phyloP scores from a whole-genome alignment of 202 grass and related monocot genomes.

The Panicum virgatum region DNA sequence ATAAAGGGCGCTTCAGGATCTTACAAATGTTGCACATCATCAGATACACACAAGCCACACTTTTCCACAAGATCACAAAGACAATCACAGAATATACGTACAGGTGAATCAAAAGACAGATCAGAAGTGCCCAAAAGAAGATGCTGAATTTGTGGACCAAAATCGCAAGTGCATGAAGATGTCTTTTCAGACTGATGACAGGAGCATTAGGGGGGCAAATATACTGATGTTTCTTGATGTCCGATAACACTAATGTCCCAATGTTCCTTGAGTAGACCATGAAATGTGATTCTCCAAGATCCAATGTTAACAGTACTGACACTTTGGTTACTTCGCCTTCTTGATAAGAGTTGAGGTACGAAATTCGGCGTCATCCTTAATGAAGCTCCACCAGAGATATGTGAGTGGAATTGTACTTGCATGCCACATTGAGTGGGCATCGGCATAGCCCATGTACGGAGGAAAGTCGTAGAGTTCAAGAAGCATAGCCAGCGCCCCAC shows the following conservation, averaged over 20 bases:
- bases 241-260: neutral
- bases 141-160: constrained; percentile 9
- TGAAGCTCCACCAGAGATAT: constrained; percentile 92
- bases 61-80: neutral
- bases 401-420: constrained; percentile 79
- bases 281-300: neutral
- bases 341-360: constrained; percentile 65
- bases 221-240: neutral
- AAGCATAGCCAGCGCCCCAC: constrained; percentile 67
- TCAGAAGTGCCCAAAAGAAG: neutral
- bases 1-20: neutral
- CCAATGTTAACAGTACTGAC: neutral
- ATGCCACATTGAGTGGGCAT: constrained; percentile 91
- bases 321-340: constrained; percentile 63
- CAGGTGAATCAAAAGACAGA: neutral
- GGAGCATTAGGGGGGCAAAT: constrained; percentile 2
- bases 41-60: neutral
- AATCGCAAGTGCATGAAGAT: neutral
- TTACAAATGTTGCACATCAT: neutral
- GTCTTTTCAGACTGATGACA: neutral
- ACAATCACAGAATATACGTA: neutral
- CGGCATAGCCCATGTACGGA: constrained; percentile 77
- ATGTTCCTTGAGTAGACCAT: neutral
- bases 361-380: constrained; percentile 72
- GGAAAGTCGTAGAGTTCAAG: constrained; percentile 88